phyloP scores from a whole-genome alignment of 192 early-diverging fungal species.

The Borealophlyctis nickersoniae region DNA sequence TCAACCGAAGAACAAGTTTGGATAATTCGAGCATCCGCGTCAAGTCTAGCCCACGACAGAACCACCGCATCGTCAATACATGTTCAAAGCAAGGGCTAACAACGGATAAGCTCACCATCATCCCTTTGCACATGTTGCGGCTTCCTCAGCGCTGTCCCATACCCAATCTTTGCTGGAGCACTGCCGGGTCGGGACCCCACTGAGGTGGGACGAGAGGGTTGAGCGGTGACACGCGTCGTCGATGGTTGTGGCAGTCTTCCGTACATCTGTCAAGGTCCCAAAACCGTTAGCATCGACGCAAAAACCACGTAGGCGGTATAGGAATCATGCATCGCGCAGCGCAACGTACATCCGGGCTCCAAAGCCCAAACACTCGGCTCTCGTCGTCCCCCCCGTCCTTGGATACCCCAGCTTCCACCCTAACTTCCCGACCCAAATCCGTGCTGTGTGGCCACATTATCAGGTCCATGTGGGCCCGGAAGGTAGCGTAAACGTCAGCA shows the following conservation, averaged over 20 bases:
- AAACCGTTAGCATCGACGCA: background rate
- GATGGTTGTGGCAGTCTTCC: background rate
- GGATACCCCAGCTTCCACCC: background rate
- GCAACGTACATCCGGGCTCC: too few relatives aligned
- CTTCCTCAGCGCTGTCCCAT: background rate
- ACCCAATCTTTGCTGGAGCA: background rate
- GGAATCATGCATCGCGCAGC: too few relatives aligned
- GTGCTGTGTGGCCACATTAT: background rate
- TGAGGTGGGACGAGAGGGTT: too few relatives aligned
- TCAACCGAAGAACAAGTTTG: too few relatives aligned
- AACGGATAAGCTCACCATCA: background rate
- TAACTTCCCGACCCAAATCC: background rate
- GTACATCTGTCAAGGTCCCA: background rate
- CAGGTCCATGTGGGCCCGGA: conserved; percentile 1
- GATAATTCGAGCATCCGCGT: too few relatives aligned
- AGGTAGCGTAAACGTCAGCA: background rate
- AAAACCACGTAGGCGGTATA: background rate
- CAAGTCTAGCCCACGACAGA: too few relatives aligned
- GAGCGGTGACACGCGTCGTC: too few relatives aligned
- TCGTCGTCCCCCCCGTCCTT: background rate
- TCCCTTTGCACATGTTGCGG: background rate
- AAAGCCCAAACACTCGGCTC: background rate
- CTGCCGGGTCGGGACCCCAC: background rate
- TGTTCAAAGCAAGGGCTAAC: too few relatives aligned
- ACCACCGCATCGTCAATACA: too few relatives aligned